These are phyloP conservation scores for Phaeosphaeria sp. DNA, from an alignment of 2,329 filamentous ascomycete species.

Conservation along the genomic window DNA sequence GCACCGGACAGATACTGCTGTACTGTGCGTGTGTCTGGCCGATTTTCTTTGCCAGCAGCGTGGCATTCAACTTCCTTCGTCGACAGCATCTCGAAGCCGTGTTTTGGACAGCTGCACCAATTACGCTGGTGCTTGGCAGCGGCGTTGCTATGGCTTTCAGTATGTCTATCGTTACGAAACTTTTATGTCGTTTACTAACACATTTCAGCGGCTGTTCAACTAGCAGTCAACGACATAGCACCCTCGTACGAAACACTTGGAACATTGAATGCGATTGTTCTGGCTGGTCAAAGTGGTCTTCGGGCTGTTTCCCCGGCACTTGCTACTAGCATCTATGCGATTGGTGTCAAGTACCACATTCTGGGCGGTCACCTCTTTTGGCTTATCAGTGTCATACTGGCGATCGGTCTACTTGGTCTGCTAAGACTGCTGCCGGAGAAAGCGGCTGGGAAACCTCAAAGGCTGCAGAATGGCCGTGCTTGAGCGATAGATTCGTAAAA, in stretches of 20 bases:
- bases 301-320: slow-evolving; percentile 71
- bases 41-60: slow-evolving; percentile 64
- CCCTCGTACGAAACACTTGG: slow-evolving; percentile 70
- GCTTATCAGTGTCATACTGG: slow-evolving; percentile 58
- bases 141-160: slow-evolving; percentile 73
- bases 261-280: slow-evolving; percentile 72
- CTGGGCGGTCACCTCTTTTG: slow-evolving; percentile 71
- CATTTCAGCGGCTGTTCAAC: slow-evolving; percentile 64
- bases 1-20: slow-evolving; percentile 70
- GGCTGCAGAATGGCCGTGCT: background rate
- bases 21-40: slow-evolving; percentile 67
- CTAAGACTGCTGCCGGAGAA: slow-evolving; percentile 34
- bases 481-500: background rate
- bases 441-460: slow-evolving; percentile 20
- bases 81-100: slow-evolving; percentile 50
- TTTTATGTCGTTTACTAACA: slow-evolving; percentile 6
- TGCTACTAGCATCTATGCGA: slow-evolving; percentile 71
- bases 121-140: slow-evolving; percentile 61
- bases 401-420: slow-evolving; percentile 20
- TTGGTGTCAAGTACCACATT: slow-evolving; percentile 68
- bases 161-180: slow-evolving; percentile 29
- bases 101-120: slow-evolving; percentile 65
- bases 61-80: slow-evolving; percentile 65
- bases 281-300: slow-evolving; percentile 67
- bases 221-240: slow-evolving; percentile 75